Evolutionary conservation across 345 rosid genomes (phyloP).

Genomic region (Jatropha curcas): DNA sequence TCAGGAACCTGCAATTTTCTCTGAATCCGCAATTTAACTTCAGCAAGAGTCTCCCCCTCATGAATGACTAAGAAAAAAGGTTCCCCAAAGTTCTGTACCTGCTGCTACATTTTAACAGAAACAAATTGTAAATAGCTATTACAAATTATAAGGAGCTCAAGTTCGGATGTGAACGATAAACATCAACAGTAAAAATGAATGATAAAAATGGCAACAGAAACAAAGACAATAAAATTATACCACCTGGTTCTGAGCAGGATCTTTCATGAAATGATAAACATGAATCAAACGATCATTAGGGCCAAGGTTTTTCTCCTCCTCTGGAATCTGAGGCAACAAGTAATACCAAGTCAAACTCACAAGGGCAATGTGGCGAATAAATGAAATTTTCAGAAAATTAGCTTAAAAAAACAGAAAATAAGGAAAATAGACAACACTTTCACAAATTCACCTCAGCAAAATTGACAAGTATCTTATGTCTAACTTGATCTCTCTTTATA

Average conservation of each 20-base stretch:
- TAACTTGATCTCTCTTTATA: background rate
- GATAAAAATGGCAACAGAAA: background rate
- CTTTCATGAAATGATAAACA: slow-evolving; percentile 90
- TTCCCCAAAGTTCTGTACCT: slow-evolving; percentile 92
- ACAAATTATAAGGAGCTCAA: background rate
- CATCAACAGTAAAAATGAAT: background rate
- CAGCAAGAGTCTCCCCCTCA: slow-evolving; percentile 84
- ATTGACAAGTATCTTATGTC: background rate
- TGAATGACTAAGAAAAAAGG: slow-evolving; percentile 93
- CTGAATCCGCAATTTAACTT: slow-evolving; percentile 58
- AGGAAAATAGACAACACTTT: no score
- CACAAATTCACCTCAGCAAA: background rate
- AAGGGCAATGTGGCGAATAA: background rate
- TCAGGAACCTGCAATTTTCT: slow-evolving; percentile 41
- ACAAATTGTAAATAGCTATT: background rate
- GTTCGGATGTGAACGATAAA: background rate
- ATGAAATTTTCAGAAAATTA: background rate
- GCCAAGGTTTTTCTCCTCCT: slow-evolving; percentile 93
- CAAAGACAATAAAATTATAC: slow-evolving; percentile 12
- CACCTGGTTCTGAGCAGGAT: slow-evolving; percentile 77
- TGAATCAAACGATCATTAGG: slow-evolving; percentile 88
- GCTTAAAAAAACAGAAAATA: background rate
- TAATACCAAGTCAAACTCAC: background rate
- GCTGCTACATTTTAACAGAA: slow-evolving; percentile 38
- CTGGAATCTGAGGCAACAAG: slow-evolving; percentile 63